These are phyloP conservation scores for Lentinula sp. DNA, from an alignment of 768 basidiomycete species.

Conservation along the genomic window DNA sequence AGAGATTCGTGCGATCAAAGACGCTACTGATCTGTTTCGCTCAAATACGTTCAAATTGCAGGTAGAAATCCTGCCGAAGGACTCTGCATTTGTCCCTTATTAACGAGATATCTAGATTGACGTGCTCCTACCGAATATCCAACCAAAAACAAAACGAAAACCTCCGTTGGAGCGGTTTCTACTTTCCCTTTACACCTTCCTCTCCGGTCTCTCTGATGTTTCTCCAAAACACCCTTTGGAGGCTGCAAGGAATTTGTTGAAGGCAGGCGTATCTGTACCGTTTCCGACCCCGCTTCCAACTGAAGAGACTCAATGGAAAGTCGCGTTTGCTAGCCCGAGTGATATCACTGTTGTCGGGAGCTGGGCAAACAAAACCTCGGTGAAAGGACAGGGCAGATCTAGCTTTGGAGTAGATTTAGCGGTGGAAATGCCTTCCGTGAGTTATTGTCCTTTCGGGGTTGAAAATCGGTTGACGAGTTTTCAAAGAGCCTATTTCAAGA, in stretches of 20 bases:
- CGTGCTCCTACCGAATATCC: slow-evolving; percentile 69
- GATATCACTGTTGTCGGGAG: slow-evolving; percentile 80
- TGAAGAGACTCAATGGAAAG: slow-evolving; percentile 84
- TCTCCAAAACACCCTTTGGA: slow-evolving; percentile 58
- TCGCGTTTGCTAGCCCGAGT: slow-evolving; percentile 70
- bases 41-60: slow-evolving; percentile 84
- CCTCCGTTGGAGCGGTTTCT: slow-evolving; percentile 66
- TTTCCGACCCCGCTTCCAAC: slow-evolving; percentile 66
- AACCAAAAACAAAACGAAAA: slow-evolving; percentile 53
- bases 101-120: slow-evolving; percentile 50
- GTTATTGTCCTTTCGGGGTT: slow-evolving; percentile 16
- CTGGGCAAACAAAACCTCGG: slow-evolving; percentile 74
- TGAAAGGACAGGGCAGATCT: slow-evolving; percentile 62
- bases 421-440: slow-evolving; percentile 81
- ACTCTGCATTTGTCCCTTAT: background rate
- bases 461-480: background rate
- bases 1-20: slow-evolving; percentile 67
- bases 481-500: slow-evolving; percentile 79
- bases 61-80: slow-evolving; percentile 30
- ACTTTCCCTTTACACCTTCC: slow-evolving; percentile 56
- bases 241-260: slow-evolving; percentile 49
- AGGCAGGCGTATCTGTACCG: slow-evolving; percentile 56
- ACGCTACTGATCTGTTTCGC: slow-evolving; percentile 66
- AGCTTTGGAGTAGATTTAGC: slow-evolving; percentile 74
- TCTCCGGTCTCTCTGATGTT: slow-evolving; percentile 54